phyloP scores from a whole-genome alignment of 2,329 filamentous ascomycete genomes.

The Lecanicillium sp. region DNA sequence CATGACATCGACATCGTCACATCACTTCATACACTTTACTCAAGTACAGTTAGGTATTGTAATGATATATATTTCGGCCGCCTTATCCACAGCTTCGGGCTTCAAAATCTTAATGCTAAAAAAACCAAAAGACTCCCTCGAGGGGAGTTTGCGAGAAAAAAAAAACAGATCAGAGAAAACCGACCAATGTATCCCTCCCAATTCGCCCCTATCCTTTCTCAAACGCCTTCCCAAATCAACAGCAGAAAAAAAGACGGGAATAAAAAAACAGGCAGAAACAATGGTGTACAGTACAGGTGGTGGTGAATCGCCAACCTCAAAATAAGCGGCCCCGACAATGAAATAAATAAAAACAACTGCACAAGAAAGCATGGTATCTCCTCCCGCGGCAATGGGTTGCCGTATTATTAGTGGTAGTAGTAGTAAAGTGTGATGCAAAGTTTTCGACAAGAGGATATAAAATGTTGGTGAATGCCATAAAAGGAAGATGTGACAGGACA shows the following conservation, averaged over 20 bases:
- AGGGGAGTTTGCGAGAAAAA: constrained; percentile 1
- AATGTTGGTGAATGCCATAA: neutral
- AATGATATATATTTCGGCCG: neutral
- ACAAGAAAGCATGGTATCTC: constrained; percentile 7
- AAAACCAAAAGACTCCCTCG: constrained; percentile 2
- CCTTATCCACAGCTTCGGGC: constrained; percentile 5
- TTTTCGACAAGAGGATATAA: neutral
- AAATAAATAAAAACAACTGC: neutral
- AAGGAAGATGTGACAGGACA: neutral
- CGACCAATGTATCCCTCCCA: constrained; percentile 8
- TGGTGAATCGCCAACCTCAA: neutral
- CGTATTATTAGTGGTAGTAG: constrained; percentile 11
- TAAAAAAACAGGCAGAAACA: constrained; percentile 12
- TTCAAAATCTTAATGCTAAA: constrained; percentile 8
- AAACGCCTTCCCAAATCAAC: constrained; percentile 17
- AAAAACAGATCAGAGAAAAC: constrained; percentile 8
- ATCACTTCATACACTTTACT: too few relatives aligned
- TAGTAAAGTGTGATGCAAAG: neutral
- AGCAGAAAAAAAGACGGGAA: constrained; percentile 1
- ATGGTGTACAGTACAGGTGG: constrained; percentile 7
- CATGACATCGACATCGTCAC: too few relatives aligned
- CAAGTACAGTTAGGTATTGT: neutral
- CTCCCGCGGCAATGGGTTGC: constrained; percentile 1
- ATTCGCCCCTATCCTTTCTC: constrained; percentile 16
- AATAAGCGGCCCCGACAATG: neutral